Percentiles rank a stretch among this genome's conserved stretches.
Conservation (phyloP, 345 rosid genomes). For the Gossypium bickii region DNA sequence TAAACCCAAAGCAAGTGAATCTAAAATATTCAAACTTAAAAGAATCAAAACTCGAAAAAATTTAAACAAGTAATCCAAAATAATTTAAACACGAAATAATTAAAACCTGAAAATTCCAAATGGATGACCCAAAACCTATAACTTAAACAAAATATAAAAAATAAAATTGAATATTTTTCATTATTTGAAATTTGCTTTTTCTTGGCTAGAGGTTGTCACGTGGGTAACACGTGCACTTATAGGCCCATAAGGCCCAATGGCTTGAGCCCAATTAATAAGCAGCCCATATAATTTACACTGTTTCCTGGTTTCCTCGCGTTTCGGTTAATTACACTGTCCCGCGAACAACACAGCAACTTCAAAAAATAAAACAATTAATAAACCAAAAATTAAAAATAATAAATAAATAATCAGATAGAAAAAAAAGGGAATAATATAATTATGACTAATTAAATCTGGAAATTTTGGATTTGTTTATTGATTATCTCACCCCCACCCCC, state of each 20-base stretch:
- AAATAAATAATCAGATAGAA: background rate
- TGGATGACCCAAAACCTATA: no score
- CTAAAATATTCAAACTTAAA: no score
- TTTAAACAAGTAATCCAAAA: no score
- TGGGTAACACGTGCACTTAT: conserved; percentile 3
- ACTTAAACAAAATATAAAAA: no score
- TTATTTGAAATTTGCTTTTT: background rate
- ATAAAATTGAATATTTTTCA: no score
- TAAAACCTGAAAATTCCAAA: no score
- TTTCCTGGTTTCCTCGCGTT: background rate
- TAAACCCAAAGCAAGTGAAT: no score
- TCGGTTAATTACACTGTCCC: background rate
- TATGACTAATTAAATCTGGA: background rate
- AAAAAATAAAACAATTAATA: background rate
- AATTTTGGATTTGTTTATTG: conserved; percentile 9
- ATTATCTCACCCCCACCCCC: background rate
- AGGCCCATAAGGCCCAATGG: background rate
- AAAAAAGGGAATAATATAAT: background rate
- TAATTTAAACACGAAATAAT: no score
- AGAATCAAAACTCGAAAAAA: no score
- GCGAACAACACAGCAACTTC: background rate
- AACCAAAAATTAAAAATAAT: background rate
- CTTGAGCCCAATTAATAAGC: background rate
- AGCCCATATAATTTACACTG: background rate
- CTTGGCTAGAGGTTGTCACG: conserved; percentile 5